Base-by-base conservation (phyloP, 2,329 filamentous ascomycete species). In the Colletotrichum sp. region DNA sequence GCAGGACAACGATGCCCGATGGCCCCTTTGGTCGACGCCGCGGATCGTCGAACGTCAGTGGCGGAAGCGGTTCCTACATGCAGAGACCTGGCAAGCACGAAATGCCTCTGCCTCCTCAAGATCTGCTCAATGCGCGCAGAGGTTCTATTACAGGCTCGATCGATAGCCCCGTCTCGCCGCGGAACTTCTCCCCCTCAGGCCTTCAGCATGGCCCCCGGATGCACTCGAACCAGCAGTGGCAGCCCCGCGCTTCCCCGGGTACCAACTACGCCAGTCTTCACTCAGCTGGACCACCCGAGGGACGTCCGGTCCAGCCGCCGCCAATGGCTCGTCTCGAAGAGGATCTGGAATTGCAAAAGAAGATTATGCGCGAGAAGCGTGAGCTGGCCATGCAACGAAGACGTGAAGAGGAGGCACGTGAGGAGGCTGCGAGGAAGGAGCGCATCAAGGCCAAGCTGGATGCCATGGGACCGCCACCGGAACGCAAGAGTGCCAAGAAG, bases 41-140 rank as follows among this genome's bases (percentile, higher is more conserved):
- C 77, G 94, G 94, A 74, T 98, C 96, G 18, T 99, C 96, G 3
- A 98, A 96, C 81, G 94, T 98, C 55, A 98, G 96, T 83, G 96
- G 95, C 71, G 94, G 94, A 75, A 98, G 95, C 83, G 93, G 94
- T 76, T 89, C 91, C 48, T 91, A 93, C 78, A 89, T 90, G 79
- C 91, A 93, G 79, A 92, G 94, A 43, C 78, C 86, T 43, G 83
- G 83, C 48, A 90, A 88, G 78, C 83, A 82, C 28, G 89, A 90
- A 55, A 82, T 84, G 57, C 77, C 83, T 10, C 82, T 87, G 67
- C 84, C 84, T 0, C 85, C 87, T 4, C 82, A 85, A 3, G 89
- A 91, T 8, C 77, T 87, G 28, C 79, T 87, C 15, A 85, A 84
- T 70, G 83, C 84, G 18, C 86, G 89, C 24, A 85, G 89, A 76